phyloP scores from a whole-genome alignment of 768 basidiomycete species.

The Porphyrellus cyaneotinctus region DNA sequence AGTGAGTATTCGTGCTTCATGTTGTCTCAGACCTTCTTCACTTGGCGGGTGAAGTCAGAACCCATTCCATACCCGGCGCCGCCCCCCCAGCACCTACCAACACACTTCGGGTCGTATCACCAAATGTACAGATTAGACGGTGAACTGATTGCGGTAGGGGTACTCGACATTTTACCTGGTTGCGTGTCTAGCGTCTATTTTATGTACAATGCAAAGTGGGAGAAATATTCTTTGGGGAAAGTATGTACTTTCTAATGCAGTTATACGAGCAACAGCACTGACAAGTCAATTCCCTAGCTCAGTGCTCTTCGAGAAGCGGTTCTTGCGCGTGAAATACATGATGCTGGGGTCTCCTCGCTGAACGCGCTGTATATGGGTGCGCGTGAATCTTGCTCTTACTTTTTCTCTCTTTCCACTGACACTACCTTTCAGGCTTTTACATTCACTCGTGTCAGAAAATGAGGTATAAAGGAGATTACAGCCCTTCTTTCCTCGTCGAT shows the following conservation, averaged over 20 bases:
- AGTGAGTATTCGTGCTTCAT: conserved; percentile 38
- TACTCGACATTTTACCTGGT: conserved; percentile 83
- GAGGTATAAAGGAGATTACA: conserved; percentile 93
- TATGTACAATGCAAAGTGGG: conserved; percentile 74
- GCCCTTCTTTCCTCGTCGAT: conserved; percentile 83
- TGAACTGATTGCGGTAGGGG: conserved; percentile 76
- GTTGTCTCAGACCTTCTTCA: not conserved
- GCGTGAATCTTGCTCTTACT: conserved; percentile 11
- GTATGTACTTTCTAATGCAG: conserved; percentile 31
- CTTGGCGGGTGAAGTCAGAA: conserved; percentile 40
- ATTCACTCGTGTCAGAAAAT: conserved; percentile 92
- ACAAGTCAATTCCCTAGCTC: conserved; percentile 43
- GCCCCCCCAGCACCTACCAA: conserved; percentile 58
- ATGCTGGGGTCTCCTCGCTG: conserved; percentile 62
- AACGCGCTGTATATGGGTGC: conserved; percentile 83
- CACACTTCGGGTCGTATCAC: conserved; percentile 89
- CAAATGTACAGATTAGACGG: conserved; percentile 84
- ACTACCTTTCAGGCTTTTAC: conserved; percentile 67
- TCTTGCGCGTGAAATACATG: conserved; percentile 69
- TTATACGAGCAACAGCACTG: not conserved
- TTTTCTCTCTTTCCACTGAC: not conserved
- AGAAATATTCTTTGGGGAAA: conserved; percentile 74
- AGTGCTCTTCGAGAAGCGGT: conserved; percentile 81
- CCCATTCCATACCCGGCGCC: conserved; percentile 53
- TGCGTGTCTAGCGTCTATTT: conserved; percentile 89